phyloP scores from a whole-genome alignment of 2,329 filamentous ascomycete genomes.

The Fusarium phyllophilum region DNA sequence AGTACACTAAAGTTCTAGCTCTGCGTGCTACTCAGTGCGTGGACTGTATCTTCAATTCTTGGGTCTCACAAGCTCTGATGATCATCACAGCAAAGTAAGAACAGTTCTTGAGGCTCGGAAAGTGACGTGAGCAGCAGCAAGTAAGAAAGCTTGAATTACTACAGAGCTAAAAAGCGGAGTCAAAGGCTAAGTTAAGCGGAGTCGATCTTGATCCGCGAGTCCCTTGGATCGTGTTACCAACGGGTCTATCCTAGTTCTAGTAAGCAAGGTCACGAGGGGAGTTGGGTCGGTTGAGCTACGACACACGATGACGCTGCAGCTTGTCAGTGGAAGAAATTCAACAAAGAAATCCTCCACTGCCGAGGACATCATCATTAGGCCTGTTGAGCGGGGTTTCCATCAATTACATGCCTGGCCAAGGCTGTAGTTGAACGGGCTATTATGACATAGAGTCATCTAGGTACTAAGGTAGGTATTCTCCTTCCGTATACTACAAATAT shows the following conservation, averaged over 20 bases:
- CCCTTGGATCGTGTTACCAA: constrained; percentile 24
- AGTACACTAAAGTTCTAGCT: not conserved
- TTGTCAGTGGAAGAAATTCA: constrained; percentile 6
- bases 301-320: constrained; percentile 33
- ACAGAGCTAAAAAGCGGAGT: constrained; percentile 21
- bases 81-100: not conserved
- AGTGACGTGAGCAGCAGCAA: constrained; percentile 28
- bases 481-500: not conserved
- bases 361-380: constrained; percentile 16
- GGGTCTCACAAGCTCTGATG: not conserved
- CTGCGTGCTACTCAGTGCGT: not conserved
- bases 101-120: constrained; percentile 9
- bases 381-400: constrained; percentile 20
- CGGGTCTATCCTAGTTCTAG: constrained; percentile 15
- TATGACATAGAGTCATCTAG: not conserved
- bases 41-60: not conserved
- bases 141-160: constrained; percentile 13
- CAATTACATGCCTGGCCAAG: not conserved
- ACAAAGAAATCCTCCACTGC: constrained; percentile 5
- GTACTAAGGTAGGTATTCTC: not conserved
- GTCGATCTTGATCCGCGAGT: constrained; percentile 34
- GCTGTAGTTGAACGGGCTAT: not conserved
- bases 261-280: constrained; percentile 26
- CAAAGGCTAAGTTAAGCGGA: constrained; percentile 3
- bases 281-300: constrained; percentile 19